Evolutionary conservation across 306 rosid genomes (phyloP).

Genomic region (Argentina anserina): DNA sequence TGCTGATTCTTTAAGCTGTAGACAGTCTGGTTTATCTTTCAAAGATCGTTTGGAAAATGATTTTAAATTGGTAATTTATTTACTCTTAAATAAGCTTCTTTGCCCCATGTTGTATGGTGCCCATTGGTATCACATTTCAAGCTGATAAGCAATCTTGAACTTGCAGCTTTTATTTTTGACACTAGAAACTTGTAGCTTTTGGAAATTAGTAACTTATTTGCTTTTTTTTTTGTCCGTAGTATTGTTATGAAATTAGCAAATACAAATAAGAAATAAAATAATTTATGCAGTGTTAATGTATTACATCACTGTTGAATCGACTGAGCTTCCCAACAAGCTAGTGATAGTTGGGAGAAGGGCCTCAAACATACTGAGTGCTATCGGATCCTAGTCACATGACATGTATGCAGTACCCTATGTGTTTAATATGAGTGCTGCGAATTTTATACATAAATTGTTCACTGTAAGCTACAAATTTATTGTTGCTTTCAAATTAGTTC

Average conservation of each 20-base stretch:
- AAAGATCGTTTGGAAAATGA: constrained; percentile 62
- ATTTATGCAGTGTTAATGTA: background rate
- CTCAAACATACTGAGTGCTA: background rate
- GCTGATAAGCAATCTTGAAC: background rate
- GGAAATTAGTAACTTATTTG: background rate
- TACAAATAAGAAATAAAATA: background rate
- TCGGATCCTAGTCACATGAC: background rate
- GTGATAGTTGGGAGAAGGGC: background rate
- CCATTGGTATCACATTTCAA: background rate
- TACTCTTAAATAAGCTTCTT: background rate
- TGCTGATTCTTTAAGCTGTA: constrained; percentile 89
- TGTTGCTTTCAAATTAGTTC: background rate
- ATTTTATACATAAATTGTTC: background rate
- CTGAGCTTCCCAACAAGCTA: background rate
- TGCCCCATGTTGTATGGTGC: background rate
- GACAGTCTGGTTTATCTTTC: constrained; percentile 76
- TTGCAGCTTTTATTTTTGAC: no score
- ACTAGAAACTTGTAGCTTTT: background rate
- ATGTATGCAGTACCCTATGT: background rate
- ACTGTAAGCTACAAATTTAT: background rate
- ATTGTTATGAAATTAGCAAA: background rate
- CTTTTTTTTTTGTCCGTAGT: background rate
- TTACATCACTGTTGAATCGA: background rate
- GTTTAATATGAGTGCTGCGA: background rate
- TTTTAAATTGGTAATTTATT: constrained; percentile 65